phyloP scores from a whole-genome alignment of 257 asterid species.

The Misopates orontium region DNA sequence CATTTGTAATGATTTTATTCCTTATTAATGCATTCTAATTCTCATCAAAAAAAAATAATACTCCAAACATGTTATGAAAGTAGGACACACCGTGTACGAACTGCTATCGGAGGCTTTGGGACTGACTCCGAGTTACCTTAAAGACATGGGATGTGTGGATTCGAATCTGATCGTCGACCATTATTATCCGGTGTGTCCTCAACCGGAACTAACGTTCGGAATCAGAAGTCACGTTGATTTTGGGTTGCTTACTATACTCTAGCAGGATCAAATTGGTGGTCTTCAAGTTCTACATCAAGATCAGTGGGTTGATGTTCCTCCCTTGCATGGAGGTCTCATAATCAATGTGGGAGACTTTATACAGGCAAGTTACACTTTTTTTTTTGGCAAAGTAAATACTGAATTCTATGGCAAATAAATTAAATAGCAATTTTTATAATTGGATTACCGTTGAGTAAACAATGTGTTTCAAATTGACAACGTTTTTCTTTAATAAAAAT shows the following conservation, averaged over 20 bases:
- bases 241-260: constrained; percentile 31
- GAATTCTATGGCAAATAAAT: too few relatives aligned
- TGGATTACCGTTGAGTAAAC: too few relatives aligned
- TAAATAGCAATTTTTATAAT: too few relatives aligned
- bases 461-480: too few relatives aligned
- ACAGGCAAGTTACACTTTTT: constrained; percentile 34
- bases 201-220: constrained; percentile 40
- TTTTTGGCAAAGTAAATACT: too few relatives aligned
- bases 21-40: too few relatives aligned
- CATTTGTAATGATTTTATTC: too few relatives aligned
- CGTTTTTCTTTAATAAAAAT: too few relatives aligned
- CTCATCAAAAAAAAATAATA: too few relatives aligned
- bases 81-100: constrained; percentile 6
- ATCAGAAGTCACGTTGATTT: constrained; percentile 40
- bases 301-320: constrained; percentile 42
- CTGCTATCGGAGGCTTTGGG: constrained; percentile 44
- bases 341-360: constrained; percentile 42
- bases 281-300: constrained; percentile 36
- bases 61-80: too few relatives aligned
- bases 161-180: constrained; percentile 35
- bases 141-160: constrained; percentile 41
- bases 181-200: constrained; percentile 40
- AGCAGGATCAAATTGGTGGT: constrained; percentile 43
- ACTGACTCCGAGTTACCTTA: constrained; percentile 27
- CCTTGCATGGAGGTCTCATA: constrained; percentile 29